Conservation (phyloP, 495 filamentous ascomycete species). For the Thozetella sp. region DNA sequence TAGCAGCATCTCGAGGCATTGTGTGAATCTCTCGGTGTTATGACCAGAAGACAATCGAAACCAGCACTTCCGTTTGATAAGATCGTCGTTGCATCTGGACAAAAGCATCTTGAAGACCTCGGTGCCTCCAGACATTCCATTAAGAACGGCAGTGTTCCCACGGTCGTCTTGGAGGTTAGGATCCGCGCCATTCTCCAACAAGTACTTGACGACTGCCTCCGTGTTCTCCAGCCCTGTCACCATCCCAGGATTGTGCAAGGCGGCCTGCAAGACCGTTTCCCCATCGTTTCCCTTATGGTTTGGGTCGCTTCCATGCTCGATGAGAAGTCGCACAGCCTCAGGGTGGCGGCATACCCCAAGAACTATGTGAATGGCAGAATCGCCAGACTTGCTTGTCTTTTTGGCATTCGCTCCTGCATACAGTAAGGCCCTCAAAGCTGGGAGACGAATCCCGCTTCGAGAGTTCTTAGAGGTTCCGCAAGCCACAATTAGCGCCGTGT, state of each 20-base stretch:
- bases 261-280: not conserved
- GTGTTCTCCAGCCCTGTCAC: not conserved
- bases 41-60: not conserved
- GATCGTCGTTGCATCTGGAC: not conserved
- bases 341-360: not conserved
- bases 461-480: conserved; percentile 1
- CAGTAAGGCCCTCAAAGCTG: conserved; percentile 10
- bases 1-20: not conserved
- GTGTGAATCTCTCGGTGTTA: not conserved
- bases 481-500: conserved; percentile 12
- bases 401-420: conserved; percentile 8
- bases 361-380: conserved; percentile 12
- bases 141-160: not conserved
- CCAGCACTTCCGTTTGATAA: not conserved
- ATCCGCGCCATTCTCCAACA: conserved; percentile 3
- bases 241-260: not conserved
- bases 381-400: conserved; percentile 6
- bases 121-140: not conserved
- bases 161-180: conserved; percentile 4
- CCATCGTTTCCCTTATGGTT: conserved; percentile 3
- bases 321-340: conserved; percentile 16
- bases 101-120: not conserved
- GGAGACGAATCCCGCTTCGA: not conserved
- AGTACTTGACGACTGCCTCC: conserved; percentile 4
- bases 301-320: conserved; percentile 11